Conservation (phyloP, 2,329 filamentous ascomycete genomes). For the Dothideomycetes sp. region DNA sequence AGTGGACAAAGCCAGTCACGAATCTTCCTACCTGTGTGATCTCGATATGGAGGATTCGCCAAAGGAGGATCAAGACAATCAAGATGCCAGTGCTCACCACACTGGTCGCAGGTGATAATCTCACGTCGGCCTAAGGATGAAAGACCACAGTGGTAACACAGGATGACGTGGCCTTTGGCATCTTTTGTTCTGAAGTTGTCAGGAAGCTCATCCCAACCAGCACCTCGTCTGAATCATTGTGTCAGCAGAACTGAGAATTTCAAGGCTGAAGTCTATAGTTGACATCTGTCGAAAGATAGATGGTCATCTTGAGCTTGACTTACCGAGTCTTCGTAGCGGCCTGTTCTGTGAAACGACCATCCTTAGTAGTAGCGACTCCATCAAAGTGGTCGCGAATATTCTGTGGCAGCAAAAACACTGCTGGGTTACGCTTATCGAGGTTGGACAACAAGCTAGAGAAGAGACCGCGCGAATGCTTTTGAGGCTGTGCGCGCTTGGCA, state of each 20-base stretch:
- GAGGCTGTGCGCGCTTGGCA: constrained; percentile 29
- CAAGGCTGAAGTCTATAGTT: too few relatives aligned
- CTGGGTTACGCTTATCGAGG: constrained; percentile 28
- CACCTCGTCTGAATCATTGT: constrained; percentile 19
- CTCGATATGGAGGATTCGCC: constrained; percentile 61
- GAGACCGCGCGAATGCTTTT: constrained; percentile 40
- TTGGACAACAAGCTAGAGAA: constrained; percentile 55
- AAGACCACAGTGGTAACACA: constrained; percentile 68
- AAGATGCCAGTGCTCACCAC: constrained; percentile 76
- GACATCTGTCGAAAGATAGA: too few relatives aligned
- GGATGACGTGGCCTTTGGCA: constrained; percentile 61
- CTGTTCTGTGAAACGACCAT: constrained; percentile 73
- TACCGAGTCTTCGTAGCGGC: constrained; percentile 49
- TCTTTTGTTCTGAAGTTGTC: constrained; percentile 42
- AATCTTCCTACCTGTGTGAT: constrained; percentile 45
- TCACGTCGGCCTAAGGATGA: constrained; percentile 55
- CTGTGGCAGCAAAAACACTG: constrained; percentile 50
- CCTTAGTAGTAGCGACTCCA: constrained; percentile 63
- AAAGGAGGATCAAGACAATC: constrained; percentile 84
- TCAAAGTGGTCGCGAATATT: constrained; percentile 68
- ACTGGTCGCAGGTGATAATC: constrained; percentile 81
- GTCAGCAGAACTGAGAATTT: background rate
- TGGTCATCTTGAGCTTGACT: too few relatives aligned
- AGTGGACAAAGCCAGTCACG: constrained; percentile 80
- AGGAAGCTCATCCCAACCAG: constrained; percentile 38